Base-by-base conservation (phyloP, 176 grass and related monocot genomes). In the Raddia distichophylla region DNA sequence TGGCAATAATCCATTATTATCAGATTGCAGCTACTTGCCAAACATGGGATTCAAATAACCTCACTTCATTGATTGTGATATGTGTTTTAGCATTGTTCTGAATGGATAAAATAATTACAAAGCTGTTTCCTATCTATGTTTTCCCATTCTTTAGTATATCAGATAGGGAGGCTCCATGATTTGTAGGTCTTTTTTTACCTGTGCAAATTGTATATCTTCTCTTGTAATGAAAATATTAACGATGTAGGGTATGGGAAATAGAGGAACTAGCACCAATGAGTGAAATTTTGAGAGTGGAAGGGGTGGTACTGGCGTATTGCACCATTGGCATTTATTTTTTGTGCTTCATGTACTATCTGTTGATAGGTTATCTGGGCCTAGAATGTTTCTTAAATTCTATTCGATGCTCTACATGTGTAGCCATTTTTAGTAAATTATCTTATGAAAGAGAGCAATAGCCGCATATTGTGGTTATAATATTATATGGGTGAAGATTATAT, bases 81-180 rank as follows among this genome's bases (percentile, higher is more conserved):
- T 19, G 9, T 52, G 11, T 16, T 56, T 37, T 71, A 56, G 12
- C 65, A 49, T 62, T 17, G 32, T 51, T 15, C 9, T 64, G 5
- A 51, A 37, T 34, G 10, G 47, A 64, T 50, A 64, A 10, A 14
- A 8, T 27, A 77, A 50, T 8, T 2, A 18, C 3, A 43, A 74
- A 58, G 42, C 35, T 46, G 45, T 46, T 1, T 58, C 42, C 8
- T 62, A 76, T 76, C 12, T 44, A 3, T 62, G 56, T 76, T 61
- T 7, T 71, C 46, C 55, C 35, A 22, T 67, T 42, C 6, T 78
- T 56, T 71, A 85, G 55, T 48, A 71, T 71, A 42, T 37, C 67
- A 86, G 46, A 50, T 64, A 79, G 20, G 60, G 67, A 71, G 49
- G 27, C 33, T 8, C 64, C 62, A 53, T 19, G 7, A 71, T 69